These are phyloP conservation scores for Novymonas esmeraldas DNA, from an alignment of 208 protist genomes.

Conservation along the genomic window DNA sequence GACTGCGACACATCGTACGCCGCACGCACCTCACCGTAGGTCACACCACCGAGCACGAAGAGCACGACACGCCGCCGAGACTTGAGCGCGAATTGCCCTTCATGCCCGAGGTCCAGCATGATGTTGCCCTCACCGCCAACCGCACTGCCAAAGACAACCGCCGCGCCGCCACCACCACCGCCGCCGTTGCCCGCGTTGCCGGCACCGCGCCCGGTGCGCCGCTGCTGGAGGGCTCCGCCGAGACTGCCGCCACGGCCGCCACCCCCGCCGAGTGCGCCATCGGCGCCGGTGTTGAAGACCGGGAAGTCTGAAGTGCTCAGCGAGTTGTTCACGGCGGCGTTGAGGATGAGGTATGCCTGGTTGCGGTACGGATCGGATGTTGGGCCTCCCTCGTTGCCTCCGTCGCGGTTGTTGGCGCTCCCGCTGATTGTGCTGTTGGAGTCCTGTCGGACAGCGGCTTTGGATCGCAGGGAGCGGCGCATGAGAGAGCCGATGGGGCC, in stretches of 20 bases:
- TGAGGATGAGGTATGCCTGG: conserved; percentile 66
- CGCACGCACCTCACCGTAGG: conserved; percentile 61
- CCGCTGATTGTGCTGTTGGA: background rate
- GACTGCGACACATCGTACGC: conserved; percentile 71
- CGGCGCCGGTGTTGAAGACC: conserved; percentile 33
- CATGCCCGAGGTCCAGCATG: conserved; percentile 56
- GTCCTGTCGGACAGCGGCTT: conserved; percentile 6
- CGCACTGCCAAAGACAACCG: conserved; percentile 2
- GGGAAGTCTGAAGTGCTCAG: conserved; percentile 69
- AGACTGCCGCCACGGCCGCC: conserved; percentile 12
- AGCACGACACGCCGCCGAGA: conserved; percentile 61
- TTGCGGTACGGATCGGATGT: conserved; percentile 44
- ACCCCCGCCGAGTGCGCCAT: conserved; percentile 7
- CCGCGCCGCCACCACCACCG: conserved; percentile 1
- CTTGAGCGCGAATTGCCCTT: conserved; percentile 44
- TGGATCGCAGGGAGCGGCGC: conserved; percentile 30
- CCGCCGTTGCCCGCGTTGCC: too few species aligned
- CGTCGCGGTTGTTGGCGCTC: conserved; percentile 2
- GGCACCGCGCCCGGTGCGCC: conserved; percentile 10
- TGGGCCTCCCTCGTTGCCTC: conserved; percentile 5
- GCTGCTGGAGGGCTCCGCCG: conserved; percentile 12
- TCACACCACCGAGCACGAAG: conserved; percentile 80
- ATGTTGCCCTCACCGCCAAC: conserved; percentile 16
- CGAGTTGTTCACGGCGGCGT: conserved; percentile 47
- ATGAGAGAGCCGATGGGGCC: conserved; percentile 7